A percentile compares a stretch with the other conserved stretches of the same genome.
Evolutionary conservation across 371 early-diverging fungal species (phyloP).

Genomic region (Mortierella sp.): DNA sequence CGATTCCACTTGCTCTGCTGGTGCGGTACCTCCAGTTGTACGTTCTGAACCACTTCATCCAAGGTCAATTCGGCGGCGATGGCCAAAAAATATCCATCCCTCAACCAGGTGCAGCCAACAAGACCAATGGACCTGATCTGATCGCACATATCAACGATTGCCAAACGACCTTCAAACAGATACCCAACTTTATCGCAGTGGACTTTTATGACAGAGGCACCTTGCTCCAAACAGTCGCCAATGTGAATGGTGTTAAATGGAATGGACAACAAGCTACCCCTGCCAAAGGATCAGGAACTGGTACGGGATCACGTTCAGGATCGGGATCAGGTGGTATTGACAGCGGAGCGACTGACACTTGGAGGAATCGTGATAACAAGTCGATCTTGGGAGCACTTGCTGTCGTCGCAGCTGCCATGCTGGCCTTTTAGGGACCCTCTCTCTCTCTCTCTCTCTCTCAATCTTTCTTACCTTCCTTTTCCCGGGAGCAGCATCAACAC

Average conservation of each 20-base stretch:
- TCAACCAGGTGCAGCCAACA: constrained; percentile 60
- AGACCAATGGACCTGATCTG: constrained; percentile 62
- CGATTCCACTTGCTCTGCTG: no score
- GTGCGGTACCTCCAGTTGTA: constrained; percentile 63
- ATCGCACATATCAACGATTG: constrained; percentile 59
- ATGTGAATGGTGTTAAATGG: constrained; percentile 74
- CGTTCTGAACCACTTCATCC: constrained; percentile 73
- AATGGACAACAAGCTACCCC: constrained; percentile 4
- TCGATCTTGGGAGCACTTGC: constrained; percentile 1
- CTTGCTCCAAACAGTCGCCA: constrained; percentile 63
- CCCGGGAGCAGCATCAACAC: no score
- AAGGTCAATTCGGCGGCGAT: constrained; percentile 56
- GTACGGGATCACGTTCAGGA: neutral
- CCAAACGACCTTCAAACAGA: constrained; percentile 58
- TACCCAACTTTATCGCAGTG: constrained; percentile 79
- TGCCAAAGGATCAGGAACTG: neutral
- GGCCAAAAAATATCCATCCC: constrained; percentile 58
- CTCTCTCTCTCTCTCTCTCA: no score
- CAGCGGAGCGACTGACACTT: neutral
- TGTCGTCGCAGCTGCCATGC: constrained; percentile 1
- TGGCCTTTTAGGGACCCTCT: constrained; percentile 5
- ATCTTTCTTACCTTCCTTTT: no score
- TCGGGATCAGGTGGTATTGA: neutral
- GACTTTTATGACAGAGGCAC: constrained; percentile 81
- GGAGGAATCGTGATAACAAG: neutral